Percentiles rank a stretch among this genome's conserved stretches.
phyloP scores from a whole-genome alignment of 2,329 filamentous ascomycete genomes.

The Neonectria sp. region DNA sequence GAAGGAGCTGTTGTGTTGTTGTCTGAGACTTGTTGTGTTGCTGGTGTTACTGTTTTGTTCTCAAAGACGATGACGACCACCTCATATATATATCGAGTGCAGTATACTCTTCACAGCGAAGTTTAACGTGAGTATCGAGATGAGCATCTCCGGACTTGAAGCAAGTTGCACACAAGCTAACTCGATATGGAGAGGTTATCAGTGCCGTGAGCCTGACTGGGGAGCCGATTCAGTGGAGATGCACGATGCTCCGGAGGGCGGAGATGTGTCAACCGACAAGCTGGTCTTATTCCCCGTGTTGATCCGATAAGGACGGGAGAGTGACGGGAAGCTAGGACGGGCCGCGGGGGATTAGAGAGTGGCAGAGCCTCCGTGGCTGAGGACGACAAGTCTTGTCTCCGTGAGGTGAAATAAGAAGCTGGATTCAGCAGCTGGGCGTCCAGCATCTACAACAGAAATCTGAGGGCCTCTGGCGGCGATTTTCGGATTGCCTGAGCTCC shows the following conservation, averaged over 20 bases:
- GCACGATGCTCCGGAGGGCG: slow-evolving; percentile 42
- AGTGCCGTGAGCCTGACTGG: slow-evolving; percentile 34
- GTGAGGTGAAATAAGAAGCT: slow-evolving; percentile 3
- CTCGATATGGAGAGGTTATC: slow-evolving; percentile 39
- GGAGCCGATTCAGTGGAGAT: slow-evolving; percentile 27
- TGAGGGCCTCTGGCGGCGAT: not conserved
- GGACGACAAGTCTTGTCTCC: slow-evolving; percentile 9
- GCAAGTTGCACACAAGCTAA: slow-evolving; percentile 31
- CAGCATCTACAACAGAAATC: not conserved
- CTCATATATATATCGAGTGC: slow-evolving; percentile 41
- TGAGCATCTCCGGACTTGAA: slow-evolving; percentile 47
- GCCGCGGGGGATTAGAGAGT: slow-evolving; percentile 31
- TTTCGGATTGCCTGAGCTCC: not conserved
- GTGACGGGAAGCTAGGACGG: slow-evolving; percentile 36
- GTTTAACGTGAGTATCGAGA: slow-evolving; percentile 5
- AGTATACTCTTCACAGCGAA: slow-evolving; percentile 19
- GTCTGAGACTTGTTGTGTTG: slow-evolving; percentile 30
- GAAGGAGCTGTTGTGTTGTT: not conserved
- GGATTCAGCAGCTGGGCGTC: not conserved
- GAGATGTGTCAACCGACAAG: slow-evolving; percentile 42
- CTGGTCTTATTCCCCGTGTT: slow-evolving; percentile 22
- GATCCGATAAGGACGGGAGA: slow-evolving; percentile 45
- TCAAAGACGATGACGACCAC: slow-evolving; percentile 22
- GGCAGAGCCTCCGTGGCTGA: slow-evolving; percentile 32
- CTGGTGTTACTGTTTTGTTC: slow-evolving; percentile 28